phyloP scores from a whole-genome alignment of 495 filamentous ascomycete species.

The Mycothermus thermophilus region DNA sequence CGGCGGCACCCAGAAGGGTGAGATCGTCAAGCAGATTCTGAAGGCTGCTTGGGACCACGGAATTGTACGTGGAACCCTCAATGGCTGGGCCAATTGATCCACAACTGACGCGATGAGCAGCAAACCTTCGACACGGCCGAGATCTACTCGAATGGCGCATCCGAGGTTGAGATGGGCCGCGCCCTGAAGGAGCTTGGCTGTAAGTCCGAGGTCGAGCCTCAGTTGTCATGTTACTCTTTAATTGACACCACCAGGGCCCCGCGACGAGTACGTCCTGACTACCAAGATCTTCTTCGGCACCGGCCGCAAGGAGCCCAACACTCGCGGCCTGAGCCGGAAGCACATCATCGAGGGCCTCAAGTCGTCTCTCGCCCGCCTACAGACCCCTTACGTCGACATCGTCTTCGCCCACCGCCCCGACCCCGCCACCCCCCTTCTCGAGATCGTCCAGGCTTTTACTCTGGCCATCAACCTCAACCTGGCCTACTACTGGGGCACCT shows the following conservation, averaged over 20 bases:
- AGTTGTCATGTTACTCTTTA: too few relatives aligned
- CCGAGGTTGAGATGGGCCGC: conserved; percentile 60
- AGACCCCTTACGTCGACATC: conserved; percentile 64
- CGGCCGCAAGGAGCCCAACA: conserved; percentile 39
- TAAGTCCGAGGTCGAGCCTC: too few relatives aligned
- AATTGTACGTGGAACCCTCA: conserved; percentile 18
- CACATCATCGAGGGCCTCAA: conserved; percentile 44
- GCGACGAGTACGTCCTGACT: conserved; percentile 70
- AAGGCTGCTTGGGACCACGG: conserved; percentile 41
- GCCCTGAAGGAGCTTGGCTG: conserved; percentile 54
- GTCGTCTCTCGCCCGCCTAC: conserved; percentile 51
- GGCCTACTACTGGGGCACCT: conserved; percentile 84
- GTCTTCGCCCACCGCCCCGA: conserved; percentile 80
- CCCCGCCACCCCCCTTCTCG: conserved; percentile 71
- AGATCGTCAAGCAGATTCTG: conserved; percentile 29
- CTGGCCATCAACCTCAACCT: conserved; percentile 59
- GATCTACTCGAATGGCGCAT: conserved; percentile 50
- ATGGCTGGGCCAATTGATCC: not conserved
- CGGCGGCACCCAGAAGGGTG: conserved; percentile 30
- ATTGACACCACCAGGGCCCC: too few relatives aligned
- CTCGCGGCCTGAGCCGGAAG: conserved; percentile 66
- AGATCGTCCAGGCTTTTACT: conserved; percentile 76
- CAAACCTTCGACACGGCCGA: conserved; percentile 52
- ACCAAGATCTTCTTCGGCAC: conserved; percentile 52
- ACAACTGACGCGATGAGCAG: conserved; percentile 6